Base-by-base conservation (phyloP, 2,329 filamentous ascomycete genomes). In the Hypomyces rosellus region DNA sequence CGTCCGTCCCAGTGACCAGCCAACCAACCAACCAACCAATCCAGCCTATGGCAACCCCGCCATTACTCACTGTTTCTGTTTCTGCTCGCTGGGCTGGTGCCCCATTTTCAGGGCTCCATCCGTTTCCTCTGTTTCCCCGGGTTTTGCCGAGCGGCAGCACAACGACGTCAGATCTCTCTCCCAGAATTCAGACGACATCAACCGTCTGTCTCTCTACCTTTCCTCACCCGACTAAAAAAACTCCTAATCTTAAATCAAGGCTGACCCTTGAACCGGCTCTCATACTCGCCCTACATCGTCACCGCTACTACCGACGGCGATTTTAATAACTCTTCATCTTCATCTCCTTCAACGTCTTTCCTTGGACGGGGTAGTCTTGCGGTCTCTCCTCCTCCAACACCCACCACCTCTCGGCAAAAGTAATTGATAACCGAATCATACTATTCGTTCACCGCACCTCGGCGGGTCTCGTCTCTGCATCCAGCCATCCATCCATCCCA, bases 21-120 rank as follows among this genome's bases (percentile, higher is more conserved):
- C 25, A 30, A 30, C 25, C 25, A 30, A 11, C 25, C 25, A 30
- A 6, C 9, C 25, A 30, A 30, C 25, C 25, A 4, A 8, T 38
- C 22, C 22, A 40, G 55, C 64, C 65, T 64, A 68, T 69, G 53
- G 60, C 46, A 58, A 61, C 63, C 63, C 63, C 63, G 61, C 62
- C 57, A 69, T 70, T 69, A 62, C 25, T 42, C 45, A 34, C 25
- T 30, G 25, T 30, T 11, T 30, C 25, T 20, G 20, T 20, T 20
- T 20, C 20, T 20, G 20, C 3, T 20, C 20, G 3, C n/a, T n/a
- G n/a, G n/a, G n/a, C n/a, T n/a, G n/a, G n/a, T n/a, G n/a, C n/a
- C 34, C 34, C n/a, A 37, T 38, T 13, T 15, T 38, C 36, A 38
- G n/a, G 34, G 12, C 34, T 15, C 34, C 34, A 5, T 5, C 36